Evolutionary conservation across 805 yeast species (phyloP), one percentile per base, ranked within the genome.

Genomic region (Jamesozyma spencerorum): DNA sequence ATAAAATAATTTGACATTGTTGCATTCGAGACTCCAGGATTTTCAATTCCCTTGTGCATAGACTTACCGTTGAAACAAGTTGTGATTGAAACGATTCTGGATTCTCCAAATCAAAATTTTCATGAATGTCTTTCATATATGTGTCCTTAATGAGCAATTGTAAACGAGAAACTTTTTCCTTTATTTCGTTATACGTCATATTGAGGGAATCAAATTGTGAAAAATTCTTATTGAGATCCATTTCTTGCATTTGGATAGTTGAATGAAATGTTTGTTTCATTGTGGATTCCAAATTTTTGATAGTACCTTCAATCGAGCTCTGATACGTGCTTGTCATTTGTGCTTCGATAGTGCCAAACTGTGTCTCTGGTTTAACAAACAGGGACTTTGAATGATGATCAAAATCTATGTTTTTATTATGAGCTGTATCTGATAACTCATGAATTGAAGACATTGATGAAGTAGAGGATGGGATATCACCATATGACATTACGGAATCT

Each of bases 41-140:
- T 12, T 47, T 43, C 18, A 68, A 40, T 29, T 57, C 52, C 2
- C 39, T 39, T 3, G 52, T 48, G 26, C 49, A 51, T 8, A 37
- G 33, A 2, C 31, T 29, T 3, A 58, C 46, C 2, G 44, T 33
- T 1, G 31, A 18, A 2, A 40, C 38, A 5, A 58, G 20, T 12
- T 43, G 43, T 4, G 34, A 43, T 12, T 49, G 43, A 32, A 63
- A 57, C 5, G 69, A 47, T 10, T 49, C 44, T 5, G 43, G 39
- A 36, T 63, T 46, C 13, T 54, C 49, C 1, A 42, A 43, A 10
- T 53, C 41, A 29, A 68, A 53, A 17, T 57, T 55, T 8, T 38
- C 31, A 31, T 57, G 54, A 17, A 68, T 40, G 2, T 46, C 37
- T n/a, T 43, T 50, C 13, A 66, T 39, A n/a, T 62, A 55, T 3